A percentile compares a stretch with the other conserved stretches of the same genome.
phyloP scores from a whole-genome alignment of 2,329 filamentous ascomycete species.

The Incumbomyces delicatus region DNA sequence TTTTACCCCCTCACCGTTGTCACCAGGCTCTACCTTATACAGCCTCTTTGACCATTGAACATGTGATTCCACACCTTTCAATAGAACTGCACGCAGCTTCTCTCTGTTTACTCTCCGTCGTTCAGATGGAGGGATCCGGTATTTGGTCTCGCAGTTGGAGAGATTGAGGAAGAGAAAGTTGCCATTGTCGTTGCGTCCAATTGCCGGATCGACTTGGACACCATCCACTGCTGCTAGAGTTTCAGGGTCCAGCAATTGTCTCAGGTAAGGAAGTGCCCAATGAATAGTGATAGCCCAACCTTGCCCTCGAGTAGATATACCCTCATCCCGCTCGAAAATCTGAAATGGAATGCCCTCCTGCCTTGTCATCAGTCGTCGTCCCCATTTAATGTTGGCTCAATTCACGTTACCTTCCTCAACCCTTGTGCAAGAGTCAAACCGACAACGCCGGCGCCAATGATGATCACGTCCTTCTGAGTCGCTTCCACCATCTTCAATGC shows the following conservation, averaged over 20 bases:
- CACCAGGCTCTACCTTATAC: neutral
- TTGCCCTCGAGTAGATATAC: neutral
- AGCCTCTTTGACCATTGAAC: slow-evolving; percentile 23
- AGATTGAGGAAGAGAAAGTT: slow-evolving; percentile 25
- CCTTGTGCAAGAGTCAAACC: slow-evolving; percentile 29
- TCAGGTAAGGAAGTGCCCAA: slow-evolving; percentile 22
- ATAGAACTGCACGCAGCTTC: slow-evolving; percentile 23
- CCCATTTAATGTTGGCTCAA: no score
- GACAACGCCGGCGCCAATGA: slow-evolving; percentile 29
- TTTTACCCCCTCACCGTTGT: neutral
- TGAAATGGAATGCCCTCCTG: slow-evolving; percentile 22
- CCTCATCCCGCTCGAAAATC: slow-evolving; percentile 24
- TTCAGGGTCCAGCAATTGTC: slow-evolving; percentile 17
- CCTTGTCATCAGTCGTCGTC: no score
- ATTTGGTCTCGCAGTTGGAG: slow-evolving; percentile 23
- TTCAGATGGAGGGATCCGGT: slow-evolving; percentile 23
- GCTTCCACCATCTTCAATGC: neutral
- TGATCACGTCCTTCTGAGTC: slow-evolving; percentile 22
- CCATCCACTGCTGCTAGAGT: slow-evolving; percentile 20
- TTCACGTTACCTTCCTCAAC: slow-evolving; percentile 21
- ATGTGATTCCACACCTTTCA: slow-evolving; percentile 17
- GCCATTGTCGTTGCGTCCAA: slow-evolving; percentile 22
- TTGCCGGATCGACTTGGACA: slow-evolving; percentile 22
- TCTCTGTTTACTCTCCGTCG: slow-evolving; percentile 23
- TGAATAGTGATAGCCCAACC: slow-evolving; percentile 28